Percentiles rank a stretch among this genome's conserved stretches.
phyloP scores from a whole-genome alignment of 2,329 filamentous ascomycete species.

The Fusarium oxysporum region DNA sequence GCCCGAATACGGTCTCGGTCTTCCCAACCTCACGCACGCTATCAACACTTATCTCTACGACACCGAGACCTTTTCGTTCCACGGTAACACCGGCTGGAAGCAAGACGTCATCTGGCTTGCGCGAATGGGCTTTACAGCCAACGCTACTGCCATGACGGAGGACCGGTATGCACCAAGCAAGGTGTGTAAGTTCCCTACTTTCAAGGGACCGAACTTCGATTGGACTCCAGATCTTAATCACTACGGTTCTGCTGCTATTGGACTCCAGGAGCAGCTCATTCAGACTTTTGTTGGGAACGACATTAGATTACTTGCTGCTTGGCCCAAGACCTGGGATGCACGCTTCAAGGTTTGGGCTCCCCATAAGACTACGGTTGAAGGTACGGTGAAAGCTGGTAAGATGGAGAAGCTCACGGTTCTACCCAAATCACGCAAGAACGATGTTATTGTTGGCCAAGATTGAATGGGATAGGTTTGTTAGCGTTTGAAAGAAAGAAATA shows the following conservation, averaged over 20 bases:
- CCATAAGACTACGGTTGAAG: not conserved
- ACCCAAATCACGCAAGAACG: not conserved
- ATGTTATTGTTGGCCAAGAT: constrained; percentile 3
- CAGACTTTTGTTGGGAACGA: constrained; percentile 7
- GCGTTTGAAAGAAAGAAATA: not conserved
- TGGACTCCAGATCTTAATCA: constrained; percentile 9
- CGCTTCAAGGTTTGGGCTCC: constrained; percentile 10
- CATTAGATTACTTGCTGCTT: constrained; percentile 4
- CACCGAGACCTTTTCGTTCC: not conserved
- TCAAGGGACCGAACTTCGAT: constrained; percentile 10
- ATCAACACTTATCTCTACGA: constrained; percentile 12
- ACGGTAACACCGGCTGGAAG: constrained; percentile 12
- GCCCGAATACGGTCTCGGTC: constrained; percentile 5
- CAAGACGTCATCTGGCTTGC: constrained; percentile 18
- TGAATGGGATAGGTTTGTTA: not conserved
- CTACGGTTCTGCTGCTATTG: constrained; percentile 7
- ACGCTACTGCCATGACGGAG: constrained; percentile 1
- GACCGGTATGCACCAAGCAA: not conserved
- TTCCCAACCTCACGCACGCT: constrained; percentile 6
- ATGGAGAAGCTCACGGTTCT: not conserved
- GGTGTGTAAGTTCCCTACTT: constrained; percentile 6
- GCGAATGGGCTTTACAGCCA: not conserved
- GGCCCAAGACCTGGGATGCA: constrained; percentile 4
- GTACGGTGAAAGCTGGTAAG: not conserved
- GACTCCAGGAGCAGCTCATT: constrained; percentile 13